A percentile compares a stretch with the other conserved stretches of the same genome.
Conservation (phyloP, 2,329 filamentous ascomycete genomes). For the Diplocarpon mali region DNA sequence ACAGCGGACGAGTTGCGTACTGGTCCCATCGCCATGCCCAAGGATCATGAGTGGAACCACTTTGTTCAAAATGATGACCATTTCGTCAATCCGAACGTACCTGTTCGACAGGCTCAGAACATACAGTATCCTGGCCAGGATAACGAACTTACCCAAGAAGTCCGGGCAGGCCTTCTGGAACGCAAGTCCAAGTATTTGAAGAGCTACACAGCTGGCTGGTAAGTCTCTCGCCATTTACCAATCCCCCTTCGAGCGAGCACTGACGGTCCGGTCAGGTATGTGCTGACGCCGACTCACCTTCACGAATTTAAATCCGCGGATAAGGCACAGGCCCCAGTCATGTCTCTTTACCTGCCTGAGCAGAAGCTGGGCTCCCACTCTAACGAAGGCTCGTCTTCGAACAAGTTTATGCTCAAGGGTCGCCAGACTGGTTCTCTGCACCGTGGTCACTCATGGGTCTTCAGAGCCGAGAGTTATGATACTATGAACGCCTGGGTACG, state of each 20-base stretch:
- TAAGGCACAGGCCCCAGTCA: constrained; percentile 79
- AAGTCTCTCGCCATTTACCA: constrained; percentile 12
- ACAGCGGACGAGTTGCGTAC: constrained; percentile 71
- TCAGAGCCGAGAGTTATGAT: constrained; percentile 65
- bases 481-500: constrained; percentile 81
- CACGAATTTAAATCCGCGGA: constrained; percentile 99
- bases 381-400: constrained; percentile 67
- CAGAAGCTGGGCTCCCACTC: constrained; percentile 94
- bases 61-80: constrained; percentile 71
- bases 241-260: neutral
- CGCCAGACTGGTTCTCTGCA: constrained; percentile 90
- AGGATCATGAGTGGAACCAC: constrained; percentile 80
- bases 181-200: constrained; percentile 98
- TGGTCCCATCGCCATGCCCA: constrained; percentile 85
- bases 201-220: constrained; percentile 65
- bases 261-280: constrained; percentile 53
- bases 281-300: constrained; percentile 88
- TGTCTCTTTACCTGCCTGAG: constrained; percentile 91
- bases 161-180: constrained; percentile 83
- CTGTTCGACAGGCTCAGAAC: constrained; percentile 65
- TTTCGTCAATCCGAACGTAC: constrained; percentile 75
- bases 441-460: constrained; percentile 64
- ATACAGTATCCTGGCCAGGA: constrained; percentile 89
- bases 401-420: constrained; percentile 97
- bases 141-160: constrained; percentile 68